Conservation (phyloP, 2,329 filamentous ascomycete species). For the Ilyonectria sp. region DNA sequence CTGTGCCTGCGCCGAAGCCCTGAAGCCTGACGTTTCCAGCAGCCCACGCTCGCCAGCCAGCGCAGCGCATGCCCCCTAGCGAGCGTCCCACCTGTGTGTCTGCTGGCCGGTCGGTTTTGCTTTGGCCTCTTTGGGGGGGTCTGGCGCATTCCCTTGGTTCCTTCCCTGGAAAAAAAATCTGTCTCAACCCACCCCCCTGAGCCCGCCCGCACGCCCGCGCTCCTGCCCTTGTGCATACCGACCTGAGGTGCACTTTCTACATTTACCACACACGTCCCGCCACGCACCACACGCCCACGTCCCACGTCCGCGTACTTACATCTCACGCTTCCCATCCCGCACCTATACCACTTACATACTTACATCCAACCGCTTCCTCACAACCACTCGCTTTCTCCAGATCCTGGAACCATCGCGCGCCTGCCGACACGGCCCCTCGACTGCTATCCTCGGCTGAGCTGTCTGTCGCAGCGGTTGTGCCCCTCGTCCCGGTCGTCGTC, state of each 20-base stretch:
- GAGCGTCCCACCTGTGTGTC: slow-evolving; percentile 14
- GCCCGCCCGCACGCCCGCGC: slow-evolving; percentile 35
- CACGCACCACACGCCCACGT: slow-evolving; percentile 44
- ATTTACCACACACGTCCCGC: slow-evolving; percentile 49
- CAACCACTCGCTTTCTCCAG: slow-evolving; percentile 30
- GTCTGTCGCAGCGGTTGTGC: slow-evolving; percentile 36
- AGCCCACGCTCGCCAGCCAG: slow-evolving; percentile 5
- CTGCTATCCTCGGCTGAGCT: slow-evolving; percentile 20
- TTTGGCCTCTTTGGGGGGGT: slow-evolving; percentile 12
- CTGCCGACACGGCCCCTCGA: slow-evolving; percentile 37
- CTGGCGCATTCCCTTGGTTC: slow-evolving; percentile 33
- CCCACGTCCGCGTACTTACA: slow-evolving; percentile 45
- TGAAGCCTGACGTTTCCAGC: slow-evolving; percentile 23
- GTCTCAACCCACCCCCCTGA: slow-evolving; percentile 46
- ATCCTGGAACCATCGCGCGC: slow-evolving; percentile 29
- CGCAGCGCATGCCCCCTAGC: background rate
- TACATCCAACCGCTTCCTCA: slow-evolving; percentile 42
- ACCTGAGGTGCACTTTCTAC: slow-evolving; percentile 43
- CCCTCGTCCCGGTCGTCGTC: slow-evolving; percentile 30
- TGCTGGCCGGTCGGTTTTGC: slow-evolving; percentile 16
- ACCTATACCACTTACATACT: slow-evolving; percentile 32
- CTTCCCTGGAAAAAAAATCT: slow-evolving; percentile 44
- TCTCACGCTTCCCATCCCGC: slow-evolving; percentile 34
- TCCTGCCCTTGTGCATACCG: slow-evolving; percentile 38
- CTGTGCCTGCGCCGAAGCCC: slow-evolving; percentile 19